Evolutionary conservation across 306 rosid species (phyloP).

Genomic region (Vicia faba): DNA sequence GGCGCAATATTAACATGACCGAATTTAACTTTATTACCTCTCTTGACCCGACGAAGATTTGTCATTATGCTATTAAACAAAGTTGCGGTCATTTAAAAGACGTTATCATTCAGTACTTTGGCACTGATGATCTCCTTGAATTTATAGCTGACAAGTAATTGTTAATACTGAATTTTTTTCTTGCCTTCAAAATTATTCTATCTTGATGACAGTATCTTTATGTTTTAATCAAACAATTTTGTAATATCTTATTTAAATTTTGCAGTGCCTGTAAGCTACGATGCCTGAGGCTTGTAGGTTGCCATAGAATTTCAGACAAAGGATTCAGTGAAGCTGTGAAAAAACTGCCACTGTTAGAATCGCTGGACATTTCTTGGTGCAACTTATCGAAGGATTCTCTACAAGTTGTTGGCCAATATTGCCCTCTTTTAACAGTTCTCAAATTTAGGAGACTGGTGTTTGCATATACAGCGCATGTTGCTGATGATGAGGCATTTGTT

Average conservation of each 20-base stretch:
- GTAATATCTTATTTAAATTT: background rate
- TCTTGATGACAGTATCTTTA: too few relatives aligned
- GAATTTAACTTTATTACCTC: too few relatives aligned
- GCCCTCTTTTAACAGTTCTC: background rate
- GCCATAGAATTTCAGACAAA: too few relatives aligned
- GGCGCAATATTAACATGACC: too few relatives aligned
- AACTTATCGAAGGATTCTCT: background rate
- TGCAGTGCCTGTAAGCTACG: background rate
- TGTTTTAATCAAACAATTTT: too few relatives aligned
- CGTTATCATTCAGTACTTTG: background rate
- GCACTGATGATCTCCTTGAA: background rate
- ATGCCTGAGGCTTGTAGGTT: too few relatives aligned
- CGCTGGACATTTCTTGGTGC: background rate
- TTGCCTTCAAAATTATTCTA: too few relatives aligned
- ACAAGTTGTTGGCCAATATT: background rate
- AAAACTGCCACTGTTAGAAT: background rate
- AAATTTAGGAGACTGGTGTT: accelerated
- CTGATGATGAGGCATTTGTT: background rate
- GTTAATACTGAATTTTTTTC: too few relatives aligned
- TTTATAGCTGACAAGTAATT: too few relatives aligned
- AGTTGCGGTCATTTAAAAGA: background rate
- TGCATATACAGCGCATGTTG: accelerated
- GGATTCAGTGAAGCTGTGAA: background rate
- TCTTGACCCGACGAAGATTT: background rate
- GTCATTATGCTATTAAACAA: background rate